Base-by-base conservation (phyloP, 1,284 basidiomycete species). In the Apiotrichum mycotoxinovorans region DNA sequence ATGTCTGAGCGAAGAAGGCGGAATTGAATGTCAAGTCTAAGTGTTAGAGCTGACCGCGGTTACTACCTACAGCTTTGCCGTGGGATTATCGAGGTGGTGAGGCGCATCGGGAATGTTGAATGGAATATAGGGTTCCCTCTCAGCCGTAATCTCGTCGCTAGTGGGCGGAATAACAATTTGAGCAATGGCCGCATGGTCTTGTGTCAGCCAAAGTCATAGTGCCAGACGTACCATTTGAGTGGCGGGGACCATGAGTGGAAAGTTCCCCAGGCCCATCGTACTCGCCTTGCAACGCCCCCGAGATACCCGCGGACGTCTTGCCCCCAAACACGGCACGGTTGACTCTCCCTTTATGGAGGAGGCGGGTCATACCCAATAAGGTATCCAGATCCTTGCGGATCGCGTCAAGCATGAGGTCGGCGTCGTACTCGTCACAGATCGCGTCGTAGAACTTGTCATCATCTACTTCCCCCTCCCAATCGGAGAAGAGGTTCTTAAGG, bases 1-100 rank as follows among this genome's bases (percentile, higher is more conserved):
- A 87, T 71, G 61, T 88, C 87, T 59, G 87, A 86, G 34, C 87
- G 78, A 40, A 88, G 71, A 0, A 88, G 78, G 30, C 87, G 81
- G 66, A 87, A 88, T 61, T 88, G 85, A 3, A 85, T 80, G 54
- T 88, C 87, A 9, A 87, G 70, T n/a, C 58, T 59, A 37, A 17
- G 33, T 46, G 80, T 42, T 7, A 26, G 80, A 77, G 54, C 81
- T n/a, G 7, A 4, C 9, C 10, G 1, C 4, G 4, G 5, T 15
- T 8, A 15, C 2, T 7, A 20, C 49, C 14, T 18, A 54, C 41
- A 49, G n/a, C 33, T 43, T 49, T 8, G 46, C 47, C 40, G 48
- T 49, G 17, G 27, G 42, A 41, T 54, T 33, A 4, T 42, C 38
- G 4, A 43, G 40, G 30, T 49, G 84, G 66, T 88, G 87, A 0